Conservation (phyloP, 352 stramenopile species). For the Pythium coloratum region DNA sequence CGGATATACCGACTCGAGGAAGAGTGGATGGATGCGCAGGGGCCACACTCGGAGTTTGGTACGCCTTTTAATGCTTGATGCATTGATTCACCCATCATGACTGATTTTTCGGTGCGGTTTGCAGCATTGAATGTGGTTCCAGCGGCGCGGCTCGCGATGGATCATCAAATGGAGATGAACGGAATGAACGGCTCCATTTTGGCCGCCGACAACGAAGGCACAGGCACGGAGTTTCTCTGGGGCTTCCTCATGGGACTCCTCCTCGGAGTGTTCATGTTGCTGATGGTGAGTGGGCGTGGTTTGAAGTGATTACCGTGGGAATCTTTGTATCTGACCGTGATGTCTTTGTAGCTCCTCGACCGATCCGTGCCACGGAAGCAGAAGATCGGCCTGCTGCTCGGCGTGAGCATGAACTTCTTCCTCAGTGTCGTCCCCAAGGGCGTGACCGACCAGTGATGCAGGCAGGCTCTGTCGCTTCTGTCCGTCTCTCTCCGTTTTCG, state of each 20-base stretch:
- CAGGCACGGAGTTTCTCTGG: slow-evolving; percentile 86
- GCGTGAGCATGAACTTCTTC: slow-evolving; percentile 90
- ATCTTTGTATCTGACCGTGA: background rate
- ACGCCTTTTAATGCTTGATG: slow-evolving; percentile 14
- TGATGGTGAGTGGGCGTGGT: slow-evolving; percentile 59
- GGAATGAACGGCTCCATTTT: slow-evolving; percentile 83
- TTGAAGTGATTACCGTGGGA: no score
- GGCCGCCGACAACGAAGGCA: slow-evolving; percentile 86
- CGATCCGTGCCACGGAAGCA: slow-evolving; percentile 85
- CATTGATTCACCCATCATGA: no score
- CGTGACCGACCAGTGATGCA: slow-evolving; percentile 54
- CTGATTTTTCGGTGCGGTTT: slow-evolving; percentile 7
- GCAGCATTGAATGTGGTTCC: slow-evolving; percentile 81
- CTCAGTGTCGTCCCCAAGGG: slow-evolving; percentile 83
- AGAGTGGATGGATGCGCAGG: slow-evolving; percentile 87
- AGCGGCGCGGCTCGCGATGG: slow-evolving; percentile 65
- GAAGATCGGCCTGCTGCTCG: slow-evolving; percentile 82
- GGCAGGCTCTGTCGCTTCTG: background rate
- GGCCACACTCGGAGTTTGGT: slow-evolving; percentile 89
- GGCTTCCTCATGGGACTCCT: slow-evolving; percentile 87
- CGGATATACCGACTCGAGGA: slow-evolving; percentile 88
- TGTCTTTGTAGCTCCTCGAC: slow-evolving; percentile 68
- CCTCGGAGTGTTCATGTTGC: slow-evolving; percentile 88
- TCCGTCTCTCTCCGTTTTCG: slow-evolving; percentile 1
- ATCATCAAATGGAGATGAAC: slow-evolving; percentile 85